phyloP scores from a whole-genome alignment of 495 filamentous ascomycete species.

The Penicillium cataractarum region DNA sequence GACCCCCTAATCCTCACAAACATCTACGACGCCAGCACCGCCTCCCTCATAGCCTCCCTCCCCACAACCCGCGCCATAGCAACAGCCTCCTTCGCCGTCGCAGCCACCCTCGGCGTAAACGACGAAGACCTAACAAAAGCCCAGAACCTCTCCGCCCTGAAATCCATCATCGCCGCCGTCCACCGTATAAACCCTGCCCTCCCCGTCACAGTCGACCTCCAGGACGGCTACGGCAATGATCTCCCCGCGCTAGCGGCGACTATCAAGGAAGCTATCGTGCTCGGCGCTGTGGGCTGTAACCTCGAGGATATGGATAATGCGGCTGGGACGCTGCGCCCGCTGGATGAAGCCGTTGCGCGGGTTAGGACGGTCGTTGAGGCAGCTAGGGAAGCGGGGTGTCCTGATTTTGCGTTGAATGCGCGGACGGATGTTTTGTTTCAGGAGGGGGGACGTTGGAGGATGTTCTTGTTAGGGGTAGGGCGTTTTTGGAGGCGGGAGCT shows the following conservation, averaged over 20 bases:
- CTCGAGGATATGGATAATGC: slow-evolving; percentile 51
- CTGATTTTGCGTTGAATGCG: slow-evolving; percentile 56
- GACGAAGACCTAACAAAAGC: slow-evolving; percentile 48
- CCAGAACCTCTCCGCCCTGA: slow-evolving; percentile 66
- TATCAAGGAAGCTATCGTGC: slow-evolving; percentile 38
- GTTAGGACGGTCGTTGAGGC: slow-evolving; percentile 37
- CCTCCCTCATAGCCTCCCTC: slow-evolving; percentile 43
- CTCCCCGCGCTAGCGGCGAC: slow-evolving; percentile 38
- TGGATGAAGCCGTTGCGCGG: slow-evolving; percentile 41
- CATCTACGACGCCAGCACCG: slow-evolving; percentile 52
- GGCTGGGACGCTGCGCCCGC: slow-evolving; percentile 31
- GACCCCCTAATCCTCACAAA: slow-evolving; percentile 56
- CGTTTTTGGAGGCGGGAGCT: slow-evolving; percentile 50
- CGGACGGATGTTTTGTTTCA: slow-evolving; percentile 44
- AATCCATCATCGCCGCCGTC: slow-evolving; percentile 75
- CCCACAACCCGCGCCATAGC: slow-evolving; percentile 51
- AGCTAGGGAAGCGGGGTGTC: slow-evolving; percentile 44
- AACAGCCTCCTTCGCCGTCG: slow-evolving; percentile 56
- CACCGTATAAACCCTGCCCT: slow-evolving; percentile 22
- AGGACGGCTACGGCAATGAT: slow-evolving; percentile 54
- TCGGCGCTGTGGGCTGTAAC: slow-evolving; percentile 56
- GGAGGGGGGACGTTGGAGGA: slow-evolving; percentile 39
- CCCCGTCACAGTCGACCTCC: slow-evolving; percentile 55
- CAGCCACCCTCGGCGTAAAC: slow-evolving; percentile 40
- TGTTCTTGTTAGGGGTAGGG: slow-evolving; percentile 46